Percentiles rank a stretch among this genome's conserved stretches.
These are phyloP conservation scores for Saturnispora galanensis DNA, from an alignment of 805 yeast genomes.

Conservation along the genomic window DNA sequence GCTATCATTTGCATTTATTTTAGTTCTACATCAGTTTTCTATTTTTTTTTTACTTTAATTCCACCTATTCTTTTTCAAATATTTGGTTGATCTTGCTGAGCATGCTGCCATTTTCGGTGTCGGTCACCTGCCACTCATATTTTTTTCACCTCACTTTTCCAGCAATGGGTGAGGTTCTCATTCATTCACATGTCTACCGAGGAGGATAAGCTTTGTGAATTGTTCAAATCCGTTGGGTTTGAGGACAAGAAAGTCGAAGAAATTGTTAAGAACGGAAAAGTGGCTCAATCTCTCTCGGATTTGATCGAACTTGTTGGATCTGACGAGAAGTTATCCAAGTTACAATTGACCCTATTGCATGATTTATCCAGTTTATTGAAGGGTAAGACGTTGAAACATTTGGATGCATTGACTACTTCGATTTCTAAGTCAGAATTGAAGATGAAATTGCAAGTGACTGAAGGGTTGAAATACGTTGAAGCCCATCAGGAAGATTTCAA, in stretches of 20 bases:
- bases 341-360: conserved; percentile 56
- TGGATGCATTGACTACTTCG: conserved; percentile 47
- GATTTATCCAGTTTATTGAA: conserved; percentile 67
- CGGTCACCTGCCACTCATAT: background rate
- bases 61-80: background rate
- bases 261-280: conserved; percentile 77
- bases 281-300: conserved; percentile 55
- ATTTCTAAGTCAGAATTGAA: conserved; percentile 56
- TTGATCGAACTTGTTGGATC: conserved; percentile 36
- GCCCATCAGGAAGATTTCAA: conserved; percentile 32
- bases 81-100: background rate
- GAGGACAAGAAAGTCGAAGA: conserved; percentile 70
- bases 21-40: too few species aligned
- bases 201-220: conserved; percentile 22
- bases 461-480: conserved; percentile 69
- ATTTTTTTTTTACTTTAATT: too few species aligned
- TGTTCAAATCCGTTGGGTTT: conserved; percentile 48
- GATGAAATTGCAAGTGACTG: conserved; percentile 65
- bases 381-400: conserved; percentile 40
- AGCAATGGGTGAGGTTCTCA: background rate
- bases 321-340: conserved; percentile 36
- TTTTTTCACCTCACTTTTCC: background rate
- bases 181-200: conserved; percentile 3
- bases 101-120: too few species aligned
- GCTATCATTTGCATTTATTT: too few species aligned